Conservation (phyloP, 2,329 filamentous ascomycete species). For the Colletotrichum higginsianum region DNA sequence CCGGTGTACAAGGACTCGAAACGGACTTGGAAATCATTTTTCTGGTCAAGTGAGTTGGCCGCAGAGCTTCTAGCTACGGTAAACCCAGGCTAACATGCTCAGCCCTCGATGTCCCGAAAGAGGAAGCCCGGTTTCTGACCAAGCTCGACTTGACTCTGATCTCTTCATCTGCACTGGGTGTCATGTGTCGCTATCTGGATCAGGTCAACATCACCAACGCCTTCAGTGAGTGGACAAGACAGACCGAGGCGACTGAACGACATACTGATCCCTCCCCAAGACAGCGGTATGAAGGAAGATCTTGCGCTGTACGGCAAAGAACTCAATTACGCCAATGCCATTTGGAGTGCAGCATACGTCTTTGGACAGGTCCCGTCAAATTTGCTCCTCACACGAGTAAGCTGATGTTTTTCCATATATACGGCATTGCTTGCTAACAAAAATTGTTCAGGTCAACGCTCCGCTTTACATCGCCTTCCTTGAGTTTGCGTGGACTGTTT, state of each 20-base stretch:
- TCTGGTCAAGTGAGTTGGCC: conserved; percentile 46
- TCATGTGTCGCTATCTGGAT: conserved; percentile 49
- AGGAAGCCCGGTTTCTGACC: conserved; percentile 47
- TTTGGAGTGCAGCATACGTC: conserved; percentile 51
- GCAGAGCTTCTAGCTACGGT: not conserved
- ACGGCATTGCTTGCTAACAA: not conserved
- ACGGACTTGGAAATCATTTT: conserved; percentile 53
- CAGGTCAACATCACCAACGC: conserved; percentile 50
- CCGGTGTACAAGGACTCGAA: conserved; percentile 56
- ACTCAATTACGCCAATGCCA: conserved; percentile 50
- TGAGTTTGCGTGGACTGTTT: conserved; percentile 46
- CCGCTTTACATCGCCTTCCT: conserved; percentile 47
- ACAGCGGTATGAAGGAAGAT: conserved; percentile 51
- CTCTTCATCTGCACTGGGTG: conserved; percentile 46
- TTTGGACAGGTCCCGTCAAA: conserved; percentile 51
- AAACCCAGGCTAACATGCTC: no score
- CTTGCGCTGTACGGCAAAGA: conserved; percentile 50
- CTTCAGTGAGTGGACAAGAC: conserved; percentile 42
- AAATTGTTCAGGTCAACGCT: conserved; percentile 42
- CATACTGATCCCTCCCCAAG: conserved; percentile 32
- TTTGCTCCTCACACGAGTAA: conserved; percentile 46
- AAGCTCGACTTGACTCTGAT: conserved; percentile 49
- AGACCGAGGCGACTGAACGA: not conserved
- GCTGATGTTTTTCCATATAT: not conserved
- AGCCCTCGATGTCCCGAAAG: conserved; percentile 47